Evolutionary conservation across 495 filamentous ascomycete genomes (phyloP).

Genomic region (Arthonia radiata): DNA sequence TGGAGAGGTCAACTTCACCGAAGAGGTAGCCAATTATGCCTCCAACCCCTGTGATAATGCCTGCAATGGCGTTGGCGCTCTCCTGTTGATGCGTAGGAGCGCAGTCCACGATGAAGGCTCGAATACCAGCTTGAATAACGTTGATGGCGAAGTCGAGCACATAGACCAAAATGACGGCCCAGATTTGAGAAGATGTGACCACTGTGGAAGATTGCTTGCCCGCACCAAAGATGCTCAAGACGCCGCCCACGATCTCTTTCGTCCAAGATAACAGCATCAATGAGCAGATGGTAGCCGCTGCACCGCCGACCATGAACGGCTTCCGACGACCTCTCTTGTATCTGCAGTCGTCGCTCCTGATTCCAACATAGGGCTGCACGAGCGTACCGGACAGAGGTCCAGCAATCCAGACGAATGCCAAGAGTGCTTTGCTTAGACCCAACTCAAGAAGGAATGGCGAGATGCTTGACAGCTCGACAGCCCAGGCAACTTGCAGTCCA

Average conservation of each 20-base stretch:
- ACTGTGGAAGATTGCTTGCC: slow-evolving; percentile 32
- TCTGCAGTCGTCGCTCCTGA: slow-evolving; percentile 70
- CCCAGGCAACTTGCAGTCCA: slow-evolving; percentile 85
- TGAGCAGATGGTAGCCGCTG: slow-evolving; percentile 42
- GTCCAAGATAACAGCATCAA: slow-evolving; percentile 65
- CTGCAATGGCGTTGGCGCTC: slow-evolving; percentile 69
- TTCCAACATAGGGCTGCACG: slow-evolving; percentile 85
- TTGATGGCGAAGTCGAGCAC: slow-evolving; percentile 80
- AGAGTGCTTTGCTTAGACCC: slow-evolving; percentile 75
- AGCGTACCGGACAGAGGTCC: slow-evolving; percentile 65
- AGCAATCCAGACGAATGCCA: slow-evolving; percentile 85
- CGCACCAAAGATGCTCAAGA: slow-evolving; percentile 47
- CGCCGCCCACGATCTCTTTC: slow-evolving; percentile 44
- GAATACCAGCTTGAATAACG: slow-evolving; percentile 71
- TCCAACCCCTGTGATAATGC: slow-evolving; percentile 52
- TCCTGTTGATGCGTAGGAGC: slow-evolving; percentile 78
- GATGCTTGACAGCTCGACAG: slow-evolving; percentile 68
- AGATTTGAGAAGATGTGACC: slow-evolving; percentile 33
- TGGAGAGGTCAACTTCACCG: slow-evolving; percentile 54
- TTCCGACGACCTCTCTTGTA: slow-evolving; percentile 60
- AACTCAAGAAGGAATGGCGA: slow-evolving; percentile 54
- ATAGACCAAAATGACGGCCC: slow-evolving; percentile 65
- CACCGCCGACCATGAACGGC: slow-evolving; percentile 66
- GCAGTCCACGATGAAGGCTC: slow-evolving; percentile 78
- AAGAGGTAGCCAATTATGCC: slow-evolving; percentile 71